phyloP scores from a whole-genome alignment of 495 filamentous ascomycete species.

The Filosporella fistucella region DNA sequence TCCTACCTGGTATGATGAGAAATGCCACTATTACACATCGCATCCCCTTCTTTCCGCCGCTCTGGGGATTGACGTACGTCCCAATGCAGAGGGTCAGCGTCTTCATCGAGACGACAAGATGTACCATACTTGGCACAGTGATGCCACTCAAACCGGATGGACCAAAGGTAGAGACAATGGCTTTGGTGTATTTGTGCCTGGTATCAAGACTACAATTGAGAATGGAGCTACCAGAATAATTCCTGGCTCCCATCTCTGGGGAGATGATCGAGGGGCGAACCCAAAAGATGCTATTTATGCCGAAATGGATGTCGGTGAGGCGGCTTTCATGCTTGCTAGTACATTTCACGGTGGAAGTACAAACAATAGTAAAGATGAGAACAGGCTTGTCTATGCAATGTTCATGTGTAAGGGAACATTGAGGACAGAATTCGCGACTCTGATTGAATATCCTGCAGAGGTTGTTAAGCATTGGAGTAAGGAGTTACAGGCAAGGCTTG shows the following conservation, averaged over 20 bases:
- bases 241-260: slow-evolving; percentile 27
- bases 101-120: slow-evolving; percentile 31
- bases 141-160: slow-evolving; percentile 19
- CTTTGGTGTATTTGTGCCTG: slow-evolving; percentile 31
- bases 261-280: slow-evolving; percentile 16
- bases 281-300: slow-evolving; percentile 13
- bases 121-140: slow-evolving; percentile 25
- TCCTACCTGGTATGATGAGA: slow-evolving; percentile 26
- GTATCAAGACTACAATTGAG: slow-evolving; percentile 26
- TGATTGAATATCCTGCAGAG: not conserved
- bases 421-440: slow-evolving; percentile 20
- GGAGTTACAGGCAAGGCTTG: not conserved
- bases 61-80: slow-evolving; percentile 24
- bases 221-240: slow-evolving; percentile 32
- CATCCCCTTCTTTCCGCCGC: slow-evolving; percentile 25
- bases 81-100: slow-evolving; percentile 20
- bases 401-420: slow-evolving; percentile 33
- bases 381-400: slow-evolving; percentile 28
- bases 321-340: slow-evolving; percentile 25
- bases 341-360: slow-evolving; percentile 24
- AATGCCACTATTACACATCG: slow-evolving; percentile 16
- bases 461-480: not conserved
- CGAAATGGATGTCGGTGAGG: slow-evolving; percentile 25
- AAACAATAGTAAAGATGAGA: slow-evolving; percentile 20
- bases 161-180: slow-evolving; percentile 12